Evolutionary conservation across 495 filamentous ascomycete species (phyloP).

Genomic region (Aspergillus diversus): DNA sequence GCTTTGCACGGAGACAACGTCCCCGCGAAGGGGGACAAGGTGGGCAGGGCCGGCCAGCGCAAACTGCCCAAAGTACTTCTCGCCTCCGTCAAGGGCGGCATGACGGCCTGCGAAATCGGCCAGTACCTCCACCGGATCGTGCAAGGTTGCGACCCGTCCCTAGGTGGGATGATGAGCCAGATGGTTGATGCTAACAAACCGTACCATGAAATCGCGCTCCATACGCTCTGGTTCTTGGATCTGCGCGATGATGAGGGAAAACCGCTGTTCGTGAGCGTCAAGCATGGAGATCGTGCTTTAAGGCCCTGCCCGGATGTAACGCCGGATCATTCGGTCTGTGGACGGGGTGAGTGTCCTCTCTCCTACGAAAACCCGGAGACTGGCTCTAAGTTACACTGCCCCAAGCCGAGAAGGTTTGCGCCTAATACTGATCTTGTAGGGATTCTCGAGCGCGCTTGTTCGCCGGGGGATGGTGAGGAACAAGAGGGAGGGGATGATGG

Average conservation of each 20-base stretch:
- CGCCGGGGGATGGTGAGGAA: neutral
- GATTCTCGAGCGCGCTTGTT: neutral
- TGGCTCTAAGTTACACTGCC: too few species aligned
- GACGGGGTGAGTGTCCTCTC: too few species aligned
- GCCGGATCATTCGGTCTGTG: neutral
- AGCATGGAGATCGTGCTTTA: neutral
- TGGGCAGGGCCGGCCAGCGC: neutral
- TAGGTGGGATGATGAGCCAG: conserved; percentile 1
- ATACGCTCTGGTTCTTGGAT: conserved; percentile 3
- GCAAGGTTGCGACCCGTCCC: conserved; percentile 6
- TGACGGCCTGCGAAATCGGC: conserved; percentile 16
- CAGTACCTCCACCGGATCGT: conserved; percentile 4
- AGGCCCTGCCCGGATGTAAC: neutral
- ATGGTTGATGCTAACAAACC: neutral
- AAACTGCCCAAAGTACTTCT: conserved; percentile 3
- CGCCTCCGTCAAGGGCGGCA: neutral
- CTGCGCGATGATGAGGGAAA: conserved; percentile 1
- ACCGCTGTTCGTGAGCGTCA: neutral
- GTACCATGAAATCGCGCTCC: conserved; percentile 9
- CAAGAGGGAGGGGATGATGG: neutral
- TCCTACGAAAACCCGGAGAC: too few species aligned
- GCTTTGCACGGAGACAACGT: neutral
- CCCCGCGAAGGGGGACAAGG: neutral
- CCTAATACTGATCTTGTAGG: neutral
- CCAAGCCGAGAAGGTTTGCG: neutral